Evolutionary conservation across 1,139 yeast genomes (phyloP).

Genomic region (Saccharomycopsis hybrid): DNA sequence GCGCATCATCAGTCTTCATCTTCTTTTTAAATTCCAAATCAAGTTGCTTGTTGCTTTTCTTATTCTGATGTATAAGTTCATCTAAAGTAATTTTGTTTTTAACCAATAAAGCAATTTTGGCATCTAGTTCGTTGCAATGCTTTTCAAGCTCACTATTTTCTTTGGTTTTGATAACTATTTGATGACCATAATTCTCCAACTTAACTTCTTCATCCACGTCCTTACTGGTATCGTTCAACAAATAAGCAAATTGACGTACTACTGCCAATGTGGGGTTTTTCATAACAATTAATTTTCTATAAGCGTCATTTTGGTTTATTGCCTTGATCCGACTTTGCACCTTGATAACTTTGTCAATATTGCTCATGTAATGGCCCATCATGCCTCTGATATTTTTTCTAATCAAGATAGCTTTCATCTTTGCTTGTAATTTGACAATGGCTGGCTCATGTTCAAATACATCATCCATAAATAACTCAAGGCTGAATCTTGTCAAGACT

Average conservation of each 20-base stretch:
- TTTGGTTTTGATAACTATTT: slow-evolving; percentile 55
- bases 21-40: slow-evolving; percentile 13
- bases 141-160: slow-evolving; percentile 64
- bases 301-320: slow-evolving; percentile 64
- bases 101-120: slow-evolving; percentile 70
- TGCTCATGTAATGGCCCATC: slow-evolving; percentile 46
- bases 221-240: slow-evolving; percentile 66
- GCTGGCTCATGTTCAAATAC: slow-evolving; percentile 35
- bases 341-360: slow-evolving; percentile 52
- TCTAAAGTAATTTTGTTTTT: slow-evolving; percentile 77
- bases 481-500: slow-evolving; percentile 42
- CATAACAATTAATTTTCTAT: slow-evolving; percentile 59
- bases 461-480: slow-evolving; percentile 45
- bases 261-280: slow-evolving; percentile 74
- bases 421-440: slow-evolving; percentile 33
- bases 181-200: slow-evolving; percentile 61
- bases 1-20: neutral
- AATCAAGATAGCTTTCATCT: slow-evolving; percentile 30
- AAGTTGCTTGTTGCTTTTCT: slow-evolving; percentile 7
- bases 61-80: slow-evolving; percentile 38
- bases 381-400: slow-evolving; percentile 32
- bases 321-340: slow-evolving; percentile 75
- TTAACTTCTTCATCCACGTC: slow-evolving; percentile 76
- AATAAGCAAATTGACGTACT: slow-evolving; percentile 68
- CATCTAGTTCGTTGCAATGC: slow-evolving; percentile 73